Base-by-base conservation (phyloP, 2,329 filamentous ascomycete genomes). In the Penicillium sp. region DNA sequence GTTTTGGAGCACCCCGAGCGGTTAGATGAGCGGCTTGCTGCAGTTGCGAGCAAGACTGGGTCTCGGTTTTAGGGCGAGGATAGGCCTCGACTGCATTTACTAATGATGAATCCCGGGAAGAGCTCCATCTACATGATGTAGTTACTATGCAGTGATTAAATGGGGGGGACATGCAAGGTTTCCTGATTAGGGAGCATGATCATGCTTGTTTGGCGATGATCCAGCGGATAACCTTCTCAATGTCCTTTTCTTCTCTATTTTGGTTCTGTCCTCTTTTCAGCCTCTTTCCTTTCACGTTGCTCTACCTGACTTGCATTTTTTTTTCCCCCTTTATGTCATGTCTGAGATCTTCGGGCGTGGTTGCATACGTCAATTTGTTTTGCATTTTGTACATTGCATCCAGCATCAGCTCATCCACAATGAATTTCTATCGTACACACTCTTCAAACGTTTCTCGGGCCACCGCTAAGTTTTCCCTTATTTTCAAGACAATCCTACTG, bases 1-100 rank as follows among this genome's bases (percentile, higher is more conserved):
- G 81, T 84, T 58, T 77, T 91, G 68, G 78, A 86, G 59, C 78
- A 81, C 63, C 66, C 70, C 40, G 69, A 68, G 58, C 59, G 59
- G 46, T 66, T 71, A 28, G 57, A 63, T 67, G 68, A 68, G 51
- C 57, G 66, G 45, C 56, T 70, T 60, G 53, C 58, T 42, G 58
- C 49, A n/a, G 19, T 46, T 35, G 30, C 53, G 16, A 37, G 43
- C 14, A 28, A 16, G 53, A 4, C 30, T 3, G 16, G 38, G 37
- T 38, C 42, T 46, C 16, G 1, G n/a, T 35, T n/a, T 35, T 14
- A 19, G 26, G 28, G 16, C n/a, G 40, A 45, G 19, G 30, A 26
- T 48, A 25, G 13, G 19, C 26, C 26, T 55, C n/a, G 16, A 11
- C 3, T 25, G n/a, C 13, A 7, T 42, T 25, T 43, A 33, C 46